Conservation (phyloP, 495 filamentous ascomycete species). For the Penicillium nucicola region DNA sequence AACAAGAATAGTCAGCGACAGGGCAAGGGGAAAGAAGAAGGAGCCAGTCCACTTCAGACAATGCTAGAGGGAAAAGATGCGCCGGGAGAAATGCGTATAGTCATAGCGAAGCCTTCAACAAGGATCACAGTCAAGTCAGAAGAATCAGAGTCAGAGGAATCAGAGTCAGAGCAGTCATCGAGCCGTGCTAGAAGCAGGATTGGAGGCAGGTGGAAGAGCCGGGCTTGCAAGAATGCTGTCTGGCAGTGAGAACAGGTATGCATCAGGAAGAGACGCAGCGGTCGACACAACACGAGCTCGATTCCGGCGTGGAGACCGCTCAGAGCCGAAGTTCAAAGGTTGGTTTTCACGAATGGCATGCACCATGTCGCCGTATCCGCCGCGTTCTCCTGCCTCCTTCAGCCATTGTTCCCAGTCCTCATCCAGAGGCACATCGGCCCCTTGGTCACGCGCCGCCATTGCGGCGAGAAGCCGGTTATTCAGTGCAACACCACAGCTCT, state of each 20-base stretch:
- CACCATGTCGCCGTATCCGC: conserved; percentile 41
- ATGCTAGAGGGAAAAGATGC: conserved; percentile 12
- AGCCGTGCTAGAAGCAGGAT: conserved; percentile 13
- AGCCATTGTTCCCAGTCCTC: conserved; percentile 85
- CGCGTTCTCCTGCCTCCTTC: conserved; percentile 71
- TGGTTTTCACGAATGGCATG: conserved; percentile 41
- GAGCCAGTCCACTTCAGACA: conserved; percentile 20
- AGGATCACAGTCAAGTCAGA: not conserved
- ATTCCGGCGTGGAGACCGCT: conserved; percentile 18
- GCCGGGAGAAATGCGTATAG: conserved; percentile 19
- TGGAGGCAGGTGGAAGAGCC: conserved; percentile 11
- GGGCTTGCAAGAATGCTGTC: conserved; percentile 9
- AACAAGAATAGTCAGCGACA: conserved; percentile 2
- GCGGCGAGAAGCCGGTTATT: conserved; percentile 71
- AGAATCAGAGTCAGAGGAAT: conserved; percentile 7
- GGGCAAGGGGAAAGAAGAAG: conserved; percentile 7
- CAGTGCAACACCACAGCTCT: conserved; percentile 69
- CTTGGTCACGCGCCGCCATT: conserved; percentile 60
- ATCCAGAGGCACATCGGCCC: conserved; percentile 64
- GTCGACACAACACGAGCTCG: conserved; percentile 14
- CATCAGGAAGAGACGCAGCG: conserved; percentile 15
- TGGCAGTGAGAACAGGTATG: conserved; percentile 15
- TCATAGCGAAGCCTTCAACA: conserved; percentile 5
- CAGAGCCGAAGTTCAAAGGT: conserved; percentile 30
- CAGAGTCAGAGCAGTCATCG: conserved; percentile 13